These are phyloP conservation scores for Cymbopogon citratus DNA, from an alignment of 176 grass and related monocot species.

Conservation along the genomic window DNA sequence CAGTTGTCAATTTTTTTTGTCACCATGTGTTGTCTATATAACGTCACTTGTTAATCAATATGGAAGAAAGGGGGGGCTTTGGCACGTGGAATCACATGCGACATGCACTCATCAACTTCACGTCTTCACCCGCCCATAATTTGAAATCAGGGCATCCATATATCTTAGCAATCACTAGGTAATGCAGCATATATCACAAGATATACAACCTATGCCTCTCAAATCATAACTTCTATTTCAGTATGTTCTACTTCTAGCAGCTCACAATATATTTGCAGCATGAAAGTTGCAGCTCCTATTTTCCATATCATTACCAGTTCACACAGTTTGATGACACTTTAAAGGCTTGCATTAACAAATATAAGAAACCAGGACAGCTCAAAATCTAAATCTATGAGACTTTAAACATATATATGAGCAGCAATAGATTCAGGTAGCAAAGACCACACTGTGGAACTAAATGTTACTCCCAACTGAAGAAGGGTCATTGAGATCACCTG, in stretches of 20 bases:
- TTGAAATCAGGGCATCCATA: background rate
- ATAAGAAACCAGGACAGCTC: background rate
- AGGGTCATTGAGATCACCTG: constrained; percentile 48
- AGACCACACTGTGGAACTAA: background rate
- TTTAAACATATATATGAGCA: background rate
- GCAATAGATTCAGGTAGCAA: background rate
- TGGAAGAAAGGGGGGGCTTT: background rate
- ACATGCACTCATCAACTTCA: background rate
- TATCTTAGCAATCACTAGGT: background rate
- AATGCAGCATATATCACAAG: background rate
- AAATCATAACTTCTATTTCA: background rate
- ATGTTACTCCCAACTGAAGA: constrained; percentile 2
- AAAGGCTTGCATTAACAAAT: background rate
- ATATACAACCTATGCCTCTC: background rate
- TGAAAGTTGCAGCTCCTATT: background rate
- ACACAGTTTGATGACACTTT: background rate
- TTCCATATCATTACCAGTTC: constrained; percentile 1
- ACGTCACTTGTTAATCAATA: background rate
- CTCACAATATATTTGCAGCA: background rate
- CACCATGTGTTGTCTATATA: background rate
- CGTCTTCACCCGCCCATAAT: too few relatives aligned
- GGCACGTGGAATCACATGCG: background rate
- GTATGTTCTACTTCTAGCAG: background rate
- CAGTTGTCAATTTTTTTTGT: background rate
- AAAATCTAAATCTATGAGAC: background rate